Evolutionary conservation across 768 basidiomycete species (phyloP).

Genomic region (Leucocoprinus sp.): DNA sequence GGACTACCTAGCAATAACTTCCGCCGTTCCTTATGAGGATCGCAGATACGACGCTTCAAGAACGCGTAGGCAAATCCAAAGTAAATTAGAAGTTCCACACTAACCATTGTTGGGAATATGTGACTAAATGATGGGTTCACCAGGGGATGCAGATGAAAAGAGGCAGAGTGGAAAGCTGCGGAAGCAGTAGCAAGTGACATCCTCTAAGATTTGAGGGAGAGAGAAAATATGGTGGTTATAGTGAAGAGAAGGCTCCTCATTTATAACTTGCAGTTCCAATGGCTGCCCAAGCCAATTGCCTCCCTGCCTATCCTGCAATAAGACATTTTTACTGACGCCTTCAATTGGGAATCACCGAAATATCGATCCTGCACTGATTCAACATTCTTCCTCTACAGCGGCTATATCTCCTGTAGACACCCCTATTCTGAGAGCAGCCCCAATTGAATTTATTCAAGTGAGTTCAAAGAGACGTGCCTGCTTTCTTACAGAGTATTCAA

Average conservation of each 20-base stretch:
- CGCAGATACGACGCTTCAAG: constrained; percentile 89
- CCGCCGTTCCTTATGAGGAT: constrained; percentile 91
- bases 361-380: constrained; percentile 51
- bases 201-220: constrained; percentile 18
- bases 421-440: constrained; percentile 19
- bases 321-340: constrained; percentile 58
- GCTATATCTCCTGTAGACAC: constrained; percentile 9
- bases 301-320: constrained; percentile 50
- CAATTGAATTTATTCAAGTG: constrained; percentile 41
- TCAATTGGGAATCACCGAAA: constrained; percentile 36
- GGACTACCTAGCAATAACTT: no score
- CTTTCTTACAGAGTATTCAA: constrained; percentile 54
- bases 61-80: constrained; percentile 92
- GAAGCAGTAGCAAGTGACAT: constrained; percentile 25
- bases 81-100: constrained; percentile 75
- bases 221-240: constrained; percentile 22
- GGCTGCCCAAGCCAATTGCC: constrained; percentile 15
- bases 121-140: constrained; percentile 89
- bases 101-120: constrained; percentile 84
- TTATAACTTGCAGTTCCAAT: constrained; percentile 15
- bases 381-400: constrained; percentile 9
- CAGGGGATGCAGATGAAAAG: constrained; percentile 66
- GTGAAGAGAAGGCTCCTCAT: constrained; percentile 18
- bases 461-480: constrained; percentile 63
- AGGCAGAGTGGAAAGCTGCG: constrained; percentile 37